These are phyloP conservation scores for Musa schizocarpa DNA, from an alignment of 176 grass and related monocot genomes.

Conservation along the genomic window DNA sequence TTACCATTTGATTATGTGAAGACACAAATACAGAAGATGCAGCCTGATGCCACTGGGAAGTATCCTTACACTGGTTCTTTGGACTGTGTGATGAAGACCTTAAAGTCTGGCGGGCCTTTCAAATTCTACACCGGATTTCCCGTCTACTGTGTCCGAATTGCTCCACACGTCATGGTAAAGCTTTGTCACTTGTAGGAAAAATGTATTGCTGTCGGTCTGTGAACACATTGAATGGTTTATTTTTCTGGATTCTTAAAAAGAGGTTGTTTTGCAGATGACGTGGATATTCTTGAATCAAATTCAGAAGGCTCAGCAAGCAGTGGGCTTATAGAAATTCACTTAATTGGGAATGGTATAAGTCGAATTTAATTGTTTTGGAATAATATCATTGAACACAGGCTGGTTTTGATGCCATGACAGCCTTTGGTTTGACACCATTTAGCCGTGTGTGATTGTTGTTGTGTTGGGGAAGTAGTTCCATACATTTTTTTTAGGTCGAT, in stretches of 20 bases:
- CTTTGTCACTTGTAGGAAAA: neutral
- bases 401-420: neutral
- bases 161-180: constrained; percentile 87
- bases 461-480: neutral
- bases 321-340: constrained; percentile 29
- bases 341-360: neutral
- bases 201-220: neutral
- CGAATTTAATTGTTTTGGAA: neutral
- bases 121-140: constrained; percentile 97
- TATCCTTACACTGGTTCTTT: constrained; percentile 83
- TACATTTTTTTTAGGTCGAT: neutral
- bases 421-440: neutral
- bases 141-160: constrained; percentile 86
- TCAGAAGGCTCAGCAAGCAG: constrained; percentile 57
- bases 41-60: constrained; percentile 79
- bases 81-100: constrained; percentile 76
- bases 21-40: constrained; percentile 98
- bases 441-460: neutral
- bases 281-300: constrained; percentile 98
- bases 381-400: constrained; percentile 1
- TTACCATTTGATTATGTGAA: constrained; percentile 96
- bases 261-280: constrained; percentile 58
- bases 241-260: constrained; percentile 9
- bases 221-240: neutral
- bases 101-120: constrained; percentile 74